Base-by-base conservation (phyloP, 495 filamentous ascomycete species). In the Symbiotaphrina buchneri region DNA sequence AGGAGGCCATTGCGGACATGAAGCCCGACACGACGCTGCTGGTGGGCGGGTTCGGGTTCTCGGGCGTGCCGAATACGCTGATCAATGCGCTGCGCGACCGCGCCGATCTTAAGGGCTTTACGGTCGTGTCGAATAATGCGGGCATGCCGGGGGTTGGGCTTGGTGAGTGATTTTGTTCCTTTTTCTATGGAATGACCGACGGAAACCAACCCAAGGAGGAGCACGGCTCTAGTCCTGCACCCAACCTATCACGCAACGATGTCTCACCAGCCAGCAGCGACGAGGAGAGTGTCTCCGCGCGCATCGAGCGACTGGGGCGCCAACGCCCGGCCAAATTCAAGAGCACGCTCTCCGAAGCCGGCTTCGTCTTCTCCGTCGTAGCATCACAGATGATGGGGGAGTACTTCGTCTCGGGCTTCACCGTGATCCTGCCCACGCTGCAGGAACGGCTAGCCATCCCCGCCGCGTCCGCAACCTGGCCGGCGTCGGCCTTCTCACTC, bases 121-220 rank as follows among this genome's bases (percentile, higher is more conserved):
- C 82, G 3, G 83, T 74, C 10, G 80, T 84, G 34, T 90, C 80
- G 39, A 93, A 93, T 55, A 92, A 93, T 47, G 83, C 83, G 21
- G 83, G 83, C 40, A 72, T 81, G 19, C 77, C 82, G 39, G 61
- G 62, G 23, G 65, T 64, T 19, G 83, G 83, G 1, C 61, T 93
- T 7, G 77, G 82, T n/a, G n/a, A n/a, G n/a, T n/a, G n/a, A n/a
- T n/a, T n/a, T n/a, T n/a, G n/a, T n/a, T n/a, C n/a, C n/a, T n/a
- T n/a, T n/a, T n/a, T n/a, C n/a, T n/a, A n/a, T n/a, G n/a, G n/a
- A n/a, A n/a, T n/a, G n/a, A n/a, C n/a, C n/a, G n/a, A n/a, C n/a
- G n/a, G n/a, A n/a, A n/a, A n/a, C n/a, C n/a, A n/a, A n/a, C n/a
- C n/a, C n/a, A n/a, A n/a, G n/a, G n/a, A n/a, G n/a, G n/a, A n/a